Conservation (phyloP, 129 eudicot genomes). For the Flaveria robusta region DNA sequence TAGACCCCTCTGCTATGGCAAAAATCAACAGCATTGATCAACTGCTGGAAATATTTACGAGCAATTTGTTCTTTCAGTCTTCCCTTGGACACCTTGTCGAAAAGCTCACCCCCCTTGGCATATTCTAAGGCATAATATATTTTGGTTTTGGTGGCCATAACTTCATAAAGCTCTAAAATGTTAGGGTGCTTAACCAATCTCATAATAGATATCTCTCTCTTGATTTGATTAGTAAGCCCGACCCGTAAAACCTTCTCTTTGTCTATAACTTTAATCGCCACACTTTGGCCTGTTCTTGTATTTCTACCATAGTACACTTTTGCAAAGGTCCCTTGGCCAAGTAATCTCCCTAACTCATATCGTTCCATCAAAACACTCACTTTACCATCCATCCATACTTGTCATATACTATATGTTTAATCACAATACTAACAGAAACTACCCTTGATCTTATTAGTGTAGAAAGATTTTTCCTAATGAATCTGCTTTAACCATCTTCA, state of each 20-base stretch:
- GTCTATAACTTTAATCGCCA: slow-evolving; percentile 83
- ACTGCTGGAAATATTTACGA: slow-evolving; percentile 69
- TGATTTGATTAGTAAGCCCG: slow-evolving; percentile 72
- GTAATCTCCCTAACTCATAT: slow-evolving; percentile 75
- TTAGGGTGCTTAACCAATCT: slow-evolving; percentile 75
- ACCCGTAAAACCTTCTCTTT: slow-evolving; percentile 75
- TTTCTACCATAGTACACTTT: slow-evolving; percentile 71
- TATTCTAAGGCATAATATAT: slow-evolving; percentile 76
- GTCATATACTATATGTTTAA: slow-evolving; percentile 12
- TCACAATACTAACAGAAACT: not conserved
- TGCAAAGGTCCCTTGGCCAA: slow-evolving; percentile 94
- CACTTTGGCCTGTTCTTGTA: slow-evolving; percentile 55
- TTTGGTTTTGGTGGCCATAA: slow-evolving; percentile 88
- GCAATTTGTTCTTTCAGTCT: slow-evolving; percentile 70
- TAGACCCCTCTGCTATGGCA: slow-evolving; percentile 92
- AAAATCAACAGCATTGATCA: slow-evolving; percentile 71
- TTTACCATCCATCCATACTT: slow-evolving; percentile 46
- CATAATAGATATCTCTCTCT: slow-evolving; percentile 87
- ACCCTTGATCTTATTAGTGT: slow-evolving; percentile 17
- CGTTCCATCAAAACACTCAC: slow-evolving; percentile 60
- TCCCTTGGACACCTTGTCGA: slow-evolving; percentile 78
- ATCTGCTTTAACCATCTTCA: slow-evolving; percentile 53
- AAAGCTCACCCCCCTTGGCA: slow-evolving; percentile 88
- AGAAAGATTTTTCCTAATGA: not conserved
- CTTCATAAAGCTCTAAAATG: slow-evolving; percentile 74